Evolutionary conservation across 192 early-diverging fungal genomes (phyloP).

Genomic region (Backusella circina): DNA sequence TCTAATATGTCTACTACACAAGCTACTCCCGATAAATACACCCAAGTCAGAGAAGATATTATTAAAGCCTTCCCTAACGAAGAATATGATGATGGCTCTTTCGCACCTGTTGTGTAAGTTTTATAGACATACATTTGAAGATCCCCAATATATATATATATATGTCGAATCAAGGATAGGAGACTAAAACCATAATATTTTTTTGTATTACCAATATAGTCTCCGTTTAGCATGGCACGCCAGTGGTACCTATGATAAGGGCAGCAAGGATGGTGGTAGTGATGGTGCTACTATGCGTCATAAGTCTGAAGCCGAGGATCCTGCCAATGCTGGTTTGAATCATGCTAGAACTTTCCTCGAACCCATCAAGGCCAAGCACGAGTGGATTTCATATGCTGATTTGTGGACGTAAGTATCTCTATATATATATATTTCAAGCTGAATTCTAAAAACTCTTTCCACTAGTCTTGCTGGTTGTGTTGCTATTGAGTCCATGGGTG

Average conservation of each 20-base stretch:
- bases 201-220: constrained; percentile 3
- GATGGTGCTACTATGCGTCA: constrained; percentile 70
- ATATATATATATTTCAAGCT: background rate
- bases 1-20: constrained; percentile 30
- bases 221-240: constrained; percentile 60
- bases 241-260: constrained; percentile 61
- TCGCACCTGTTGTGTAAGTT: constrained; percentile 61
- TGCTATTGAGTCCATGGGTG: constrained; percentile 68
- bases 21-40: constrained; percentile 35
- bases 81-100: constrained; percentile 56
- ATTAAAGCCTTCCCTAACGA: constrained; percentile 29
- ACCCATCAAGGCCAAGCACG: constrained; percentile 58
- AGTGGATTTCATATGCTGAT: constrained; percentile 68
- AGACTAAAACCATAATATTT: constrained; percentile 34
- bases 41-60: constrained; percentile 38
- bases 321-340: constrained; percentile 62
- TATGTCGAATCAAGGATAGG: background rate
- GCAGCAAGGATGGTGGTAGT: constrained; percentile 56
- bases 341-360: constrained; percentile 49
- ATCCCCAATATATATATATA: background rate
- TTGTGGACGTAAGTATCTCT: constrained; percentile 66
- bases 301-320: constrained; percentile 54
- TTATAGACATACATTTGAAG: background rate
- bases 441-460: background rate
- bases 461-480: constrained; percentile 56